These are phyloP conservation scores for Albizia julibrissin DNA, from an alignment of 306 rosid genomes.

Conservation along the genomic window DNA sequence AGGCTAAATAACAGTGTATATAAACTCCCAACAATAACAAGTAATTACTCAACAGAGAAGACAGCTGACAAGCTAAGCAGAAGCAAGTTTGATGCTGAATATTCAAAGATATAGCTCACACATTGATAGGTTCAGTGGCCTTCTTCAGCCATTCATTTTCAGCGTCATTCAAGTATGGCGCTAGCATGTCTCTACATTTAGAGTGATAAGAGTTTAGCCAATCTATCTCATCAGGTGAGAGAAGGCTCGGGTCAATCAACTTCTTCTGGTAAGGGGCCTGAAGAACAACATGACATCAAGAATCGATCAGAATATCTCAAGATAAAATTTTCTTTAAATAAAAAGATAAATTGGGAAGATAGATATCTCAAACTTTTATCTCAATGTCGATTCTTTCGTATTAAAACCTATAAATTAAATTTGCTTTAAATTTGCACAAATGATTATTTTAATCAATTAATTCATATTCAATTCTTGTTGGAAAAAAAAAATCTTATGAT, in stretches of 20 bases:
- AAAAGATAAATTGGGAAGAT: neutral
- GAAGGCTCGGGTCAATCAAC: slow-evolving; percentile 71
- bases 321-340: neutral
- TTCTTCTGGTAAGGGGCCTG: slow-evolving; percentile 93
- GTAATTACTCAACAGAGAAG: slow-evolving; percentile 21
- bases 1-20: neutral
- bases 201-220: slow-evolving; percentile 91
- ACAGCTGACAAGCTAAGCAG: slow-evolving; percentile 21
- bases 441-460: neutral
- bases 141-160: slow-evolving; percentile 83
- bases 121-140: slow-evolving; percentile 78
- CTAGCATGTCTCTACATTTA: slow-evolving; percentile 69
- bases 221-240: slow-evolving; percentile 67
- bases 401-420: neutral
- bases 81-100: neutral
- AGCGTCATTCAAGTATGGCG: slow-evolving; percentile 63
- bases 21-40: slow-evolving; percentile 5
- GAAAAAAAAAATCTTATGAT: neutral
- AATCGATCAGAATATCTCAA: neutral
- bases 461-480: neutral
- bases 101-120: slow-evolving; percentile 35
- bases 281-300: slow-evolving; percentile 27
- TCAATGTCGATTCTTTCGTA: neutral
- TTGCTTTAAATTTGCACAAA: neutral
- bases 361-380: neutral